Evolutionary conservation across 805 yeast genomes (phyloP), one percentile per base, ranked within the genome.

Genomic region (Metschnikowia arizonensis): DNA sequence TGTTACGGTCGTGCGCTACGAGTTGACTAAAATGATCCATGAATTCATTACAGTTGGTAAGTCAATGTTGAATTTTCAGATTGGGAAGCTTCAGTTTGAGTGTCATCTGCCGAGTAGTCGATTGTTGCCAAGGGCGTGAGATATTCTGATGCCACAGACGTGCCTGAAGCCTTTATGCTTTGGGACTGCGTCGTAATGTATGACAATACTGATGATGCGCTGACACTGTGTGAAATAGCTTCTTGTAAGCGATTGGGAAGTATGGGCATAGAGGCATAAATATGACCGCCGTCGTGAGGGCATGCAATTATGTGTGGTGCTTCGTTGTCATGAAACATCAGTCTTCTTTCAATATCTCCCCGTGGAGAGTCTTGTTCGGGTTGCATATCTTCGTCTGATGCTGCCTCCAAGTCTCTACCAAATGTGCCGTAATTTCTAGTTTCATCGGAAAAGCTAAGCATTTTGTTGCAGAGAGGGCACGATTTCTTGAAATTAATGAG

Each of bases 391-490:
- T 34, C 38, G 10, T n/a, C 29, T 10, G 11, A 24, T 10, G 38
- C 40, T n/a, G 40, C 25, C 25, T 50, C 53, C 45, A 50, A 42
- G 35, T 50, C 54, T 5, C 33, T 14, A 8, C 17, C 42, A 18
- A 44, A 48, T 11, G 50, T 45, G n/a, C 50, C 47, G 15, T 45
- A 42, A 15, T n/a, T n/a, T 4, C 30, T n/a, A 8, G 30, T 14
- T 14, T 15, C 26, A 3, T 21, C 26, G 5, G 29, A 38, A 11
- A 43, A 23, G 4, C 29, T 37, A 11, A 49, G 30, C n/a, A 38
- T 15, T 36, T 50, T 43, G 42, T 79, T 79, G 62, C 86, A 81
- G 45, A 81, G 71, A 2, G 86, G 86, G 54, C 86, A 81, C 29
- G 68, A 64, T 46, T 78, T 68, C 42, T 74, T 68, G 53, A 79